Conservation (phyloP, 2,329 filamentous ascomycete species). For the Helicocarpus griseus region DNA sequence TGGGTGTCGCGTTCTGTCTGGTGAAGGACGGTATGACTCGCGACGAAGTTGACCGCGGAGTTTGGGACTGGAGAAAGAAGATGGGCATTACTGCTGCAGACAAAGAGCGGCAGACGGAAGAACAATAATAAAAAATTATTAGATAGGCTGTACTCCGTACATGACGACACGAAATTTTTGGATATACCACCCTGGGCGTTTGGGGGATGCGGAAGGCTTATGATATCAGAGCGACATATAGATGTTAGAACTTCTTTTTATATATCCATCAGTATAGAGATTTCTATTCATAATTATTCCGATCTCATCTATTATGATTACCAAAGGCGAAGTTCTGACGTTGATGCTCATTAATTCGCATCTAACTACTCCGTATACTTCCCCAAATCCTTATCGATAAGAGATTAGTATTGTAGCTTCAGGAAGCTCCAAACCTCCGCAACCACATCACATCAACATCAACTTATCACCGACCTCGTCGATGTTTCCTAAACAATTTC, state of each 20-base stretch:
- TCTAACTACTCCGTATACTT: too few species aligned
- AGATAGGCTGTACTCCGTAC: conserved; percentile 6
- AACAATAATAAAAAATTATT: conserved; percentile 6
- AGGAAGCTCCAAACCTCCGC: background rate
- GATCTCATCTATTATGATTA: too few species aligned
- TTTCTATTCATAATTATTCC: too few species aligned
- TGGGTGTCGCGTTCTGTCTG: conserved; percentile 78
- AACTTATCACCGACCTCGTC: too few species aligned
- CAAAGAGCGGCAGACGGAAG: conserved; percentile 8
- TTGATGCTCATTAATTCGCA: too few species aligned
- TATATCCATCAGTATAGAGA: background rate
- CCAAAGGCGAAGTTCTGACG: too few species aligned
- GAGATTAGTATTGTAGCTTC: background rate
- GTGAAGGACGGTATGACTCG: conserved; percentile 70
- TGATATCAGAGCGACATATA: background rate
- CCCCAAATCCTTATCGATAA: conserved; percentile 4
- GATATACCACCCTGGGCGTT: background rate
- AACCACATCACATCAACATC: too few species aligned
- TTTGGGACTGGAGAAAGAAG: conserved; percentile 70
- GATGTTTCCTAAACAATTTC: too few species aligned
- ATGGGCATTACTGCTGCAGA: conserved; percentile 41
- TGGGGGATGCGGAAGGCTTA: background rate
- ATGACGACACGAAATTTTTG: conserved; percentile 8
- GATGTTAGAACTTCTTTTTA: background rate
- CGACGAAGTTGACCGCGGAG: conserved; percentile 67